Percentiles rank a stretch among this genome's conserved stretches.
Evolutionary conservation across 805 yeast species (phyloP).

Genomic region (Lachancea quebecensis): DNA sequence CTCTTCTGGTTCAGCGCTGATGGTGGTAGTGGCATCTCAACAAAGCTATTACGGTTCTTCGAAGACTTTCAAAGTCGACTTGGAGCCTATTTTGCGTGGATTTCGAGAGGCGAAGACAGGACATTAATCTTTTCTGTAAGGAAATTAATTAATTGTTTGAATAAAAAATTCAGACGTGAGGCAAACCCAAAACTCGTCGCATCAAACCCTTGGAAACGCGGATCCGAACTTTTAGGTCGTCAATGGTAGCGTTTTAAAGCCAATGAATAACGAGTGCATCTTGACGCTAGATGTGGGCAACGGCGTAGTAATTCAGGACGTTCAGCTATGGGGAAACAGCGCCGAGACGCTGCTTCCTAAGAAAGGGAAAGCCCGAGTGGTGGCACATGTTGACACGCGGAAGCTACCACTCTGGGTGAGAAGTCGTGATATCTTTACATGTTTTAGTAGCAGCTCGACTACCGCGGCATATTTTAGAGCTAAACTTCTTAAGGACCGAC

Average conservation of each 20-base stretch:
- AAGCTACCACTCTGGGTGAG: conserved; percentile 27
- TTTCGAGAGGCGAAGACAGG: background rate
- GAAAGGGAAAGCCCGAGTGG: conserved; percentile 1
- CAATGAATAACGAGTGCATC: conserved; percentile 3
- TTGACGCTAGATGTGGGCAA: conserved; percentile 21
- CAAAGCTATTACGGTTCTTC: no score
- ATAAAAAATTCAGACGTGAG: background rate
- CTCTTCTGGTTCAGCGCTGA: conserved; percentile 31
- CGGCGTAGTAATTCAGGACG: conserved; percentile 20
- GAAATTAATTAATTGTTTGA: background rate
- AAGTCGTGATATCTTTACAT: conserved; percentile 7
- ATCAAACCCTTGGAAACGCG: background rate
- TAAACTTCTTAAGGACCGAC: conserved; percentile 15
- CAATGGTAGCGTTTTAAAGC: background rate
- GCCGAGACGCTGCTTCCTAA: background rate
- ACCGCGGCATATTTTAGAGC: conserved; percentile 24
- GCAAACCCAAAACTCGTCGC: no score
- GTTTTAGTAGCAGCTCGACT: conserved; percentile 24
- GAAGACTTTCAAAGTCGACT: no score
- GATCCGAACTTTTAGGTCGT: background rate
- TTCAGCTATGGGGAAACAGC: conserved; percentile 22
- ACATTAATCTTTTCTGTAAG: background rate
- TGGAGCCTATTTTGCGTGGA: background rate
- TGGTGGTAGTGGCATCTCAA: conserved; percentile 29
- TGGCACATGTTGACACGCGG: conserved; percentile 12